Evolutionary conservation across 345 rosid genomes (phyloP).

Genomic region (Lepidium aucheri): DNA sequence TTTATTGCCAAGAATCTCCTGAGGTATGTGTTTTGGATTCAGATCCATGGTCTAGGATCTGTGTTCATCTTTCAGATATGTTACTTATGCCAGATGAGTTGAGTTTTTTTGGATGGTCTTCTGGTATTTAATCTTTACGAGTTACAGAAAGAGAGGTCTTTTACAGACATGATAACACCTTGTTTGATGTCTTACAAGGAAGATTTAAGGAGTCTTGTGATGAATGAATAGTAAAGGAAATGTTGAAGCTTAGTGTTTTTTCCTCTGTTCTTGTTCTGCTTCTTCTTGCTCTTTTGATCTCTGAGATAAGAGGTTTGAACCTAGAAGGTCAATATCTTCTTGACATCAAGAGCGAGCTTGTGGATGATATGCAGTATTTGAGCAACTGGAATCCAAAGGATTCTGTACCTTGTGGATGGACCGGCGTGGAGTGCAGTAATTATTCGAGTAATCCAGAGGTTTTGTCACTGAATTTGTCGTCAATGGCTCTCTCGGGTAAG

Average conservation of each 20-base stretch:
- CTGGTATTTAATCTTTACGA: background rate
- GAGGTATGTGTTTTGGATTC: slow-evolving; percentile 7
- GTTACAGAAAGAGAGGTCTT: background rate
- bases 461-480: slow-evolving; percentile 42
- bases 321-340: slow-evolving; percentile 64
- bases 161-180: background rate
- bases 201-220: slow-evolving; percentile 12
- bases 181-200: slow-evolving; percentile 2
- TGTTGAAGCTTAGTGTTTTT: slow-evolving; percentile 12
- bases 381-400: slow-evolving; percentile 57
- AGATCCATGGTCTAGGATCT: slow-evolving; percentile 1
- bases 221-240: slow-evolving; percentile 33
- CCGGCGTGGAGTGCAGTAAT: slow-evolving; percentile 53
- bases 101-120: slow-evolving; percentile 1
- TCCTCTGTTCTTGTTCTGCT: slow-evolving; percentile 10
- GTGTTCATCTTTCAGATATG: background rate
- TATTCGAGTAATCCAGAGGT: slow-evolving; percentile 40
- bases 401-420: slow-evolving; percentile 78
- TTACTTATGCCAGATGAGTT: background rate
- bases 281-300: slow-evolving; percentile 20
- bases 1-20: background rate
- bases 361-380: slow-evolving; percentile 38
- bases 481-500: slow-evolving; percentile 60
- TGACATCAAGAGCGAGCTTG: slow-evolving; percentile 45
- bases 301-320: slow-evolving; percentile 43